Conservation (phyloP, 768 basidiomycete genomes). For the Daedalea quercina region DNA sequence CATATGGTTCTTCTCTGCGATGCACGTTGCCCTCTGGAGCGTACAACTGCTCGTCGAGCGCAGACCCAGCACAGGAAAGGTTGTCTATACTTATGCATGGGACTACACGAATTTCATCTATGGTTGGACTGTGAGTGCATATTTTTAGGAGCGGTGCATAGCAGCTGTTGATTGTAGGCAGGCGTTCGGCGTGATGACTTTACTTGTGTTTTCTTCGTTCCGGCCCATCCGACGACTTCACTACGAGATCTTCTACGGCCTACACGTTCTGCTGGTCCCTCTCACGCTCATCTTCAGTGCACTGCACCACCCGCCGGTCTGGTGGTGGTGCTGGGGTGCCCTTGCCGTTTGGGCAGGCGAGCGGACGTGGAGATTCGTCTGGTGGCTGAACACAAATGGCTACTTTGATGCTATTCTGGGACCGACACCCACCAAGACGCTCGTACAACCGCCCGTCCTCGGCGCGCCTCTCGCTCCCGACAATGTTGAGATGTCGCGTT, state of each 20-base stretch:
- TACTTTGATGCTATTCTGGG: constrained; percentile 28
- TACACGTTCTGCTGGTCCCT: constrained; percentile 59
- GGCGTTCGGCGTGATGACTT: constrained; percentile 51
- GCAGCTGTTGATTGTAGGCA: constrained; percentile 15
- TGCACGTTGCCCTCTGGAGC: constrained; percentile 66
- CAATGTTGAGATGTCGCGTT: background rate
- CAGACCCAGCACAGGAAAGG: constrained; percentile 32
- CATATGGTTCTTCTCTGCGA: constrained; percentile 53
- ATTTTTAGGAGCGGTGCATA: background rate
- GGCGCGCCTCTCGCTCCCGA: background rate
- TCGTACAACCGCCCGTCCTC: background rate
- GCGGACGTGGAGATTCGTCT: constrained; percentile 45
- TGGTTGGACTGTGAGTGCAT: constrained; percentile 45
- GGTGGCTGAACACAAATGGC: constrained; percentile 58
- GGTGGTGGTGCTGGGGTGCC: constrained; percentile 65
- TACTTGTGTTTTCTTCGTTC: constrained; percentile 46
- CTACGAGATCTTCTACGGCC: constrained; percentile 61
- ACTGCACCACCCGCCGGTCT: constrained; percentile 60
- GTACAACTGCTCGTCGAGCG: constrained; percentile 53
- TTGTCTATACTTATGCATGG: constrained; percentile 47
- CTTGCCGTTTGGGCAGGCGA: constrained; percentile 59
- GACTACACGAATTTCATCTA: constrained; percentile 54
- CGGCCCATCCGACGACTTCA: constrained; percentile 41
- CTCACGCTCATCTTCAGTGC: constrained; percentile 53
- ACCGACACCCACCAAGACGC: background rate